A percentile compares a stretch with the other conserved stretches of the same genome.
Conservation (phyloP, 768 basidiomycete genomes). For the Tulasnella sp. region DNA sequence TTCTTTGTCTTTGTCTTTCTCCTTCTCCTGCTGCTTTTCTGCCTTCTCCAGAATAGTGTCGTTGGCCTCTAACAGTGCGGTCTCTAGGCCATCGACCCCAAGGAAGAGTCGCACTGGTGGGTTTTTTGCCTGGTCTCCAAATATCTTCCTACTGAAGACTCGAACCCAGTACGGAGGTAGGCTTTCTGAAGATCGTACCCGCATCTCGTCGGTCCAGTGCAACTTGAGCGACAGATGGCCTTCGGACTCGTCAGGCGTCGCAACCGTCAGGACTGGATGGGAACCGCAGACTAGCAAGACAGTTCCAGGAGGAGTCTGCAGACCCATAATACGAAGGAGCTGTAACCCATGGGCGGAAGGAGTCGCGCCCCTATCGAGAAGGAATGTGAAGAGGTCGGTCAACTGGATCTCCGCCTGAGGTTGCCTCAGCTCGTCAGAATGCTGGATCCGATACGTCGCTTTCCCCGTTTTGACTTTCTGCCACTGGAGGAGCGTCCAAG, state of each 20-base stretch:
- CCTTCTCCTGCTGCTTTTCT: no score
- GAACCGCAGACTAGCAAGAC: not conserved
- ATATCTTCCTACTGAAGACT: not conserved
- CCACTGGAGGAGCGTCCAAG: slow-evolving; percentile 7
- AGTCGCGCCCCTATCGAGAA: slow-evolving; percentile 9
- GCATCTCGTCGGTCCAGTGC: not conserved
- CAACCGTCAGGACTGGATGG: not conserved
- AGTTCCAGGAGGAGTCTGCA: slow-evolving; percentile 4
- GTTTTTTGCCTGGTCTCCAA: not conserved
- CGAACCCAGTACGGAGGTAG: slow-evolving; percentile 3
- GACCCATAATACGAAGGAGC: slow-evolving; percentile 8
- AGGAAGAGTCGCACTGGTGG: slow-evolving; percentile 1
- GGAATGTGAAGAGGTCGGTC: slow-evolving; percentile 9
- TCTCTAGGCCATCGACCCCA: not conserved
- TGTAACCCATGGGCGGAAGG: slow-evolving; percentile 4
- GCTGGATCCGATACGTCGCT: slow-evolving; percentile 2
- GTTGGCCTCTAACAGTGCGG: not conserved
- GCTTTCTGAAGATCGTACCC: not conserved
- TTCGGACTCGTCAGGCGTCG: slow-evolving; percentile 3
- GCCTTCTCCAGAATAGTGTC: not conserved
- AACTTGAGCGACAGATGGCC: not conserved
- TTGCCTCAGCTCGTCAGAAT: slow-evolving; percentile 8
- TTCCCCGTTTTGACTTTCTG: slow-evolving; percentile 2
- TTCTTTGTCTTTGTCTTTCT: no score
- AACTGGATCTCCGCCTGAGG: slow-evolving; percentile 6